Base-by-base conservation (phyloP, 1,284 basidiomycete species). In the Leccinum solheimii region DNA sequence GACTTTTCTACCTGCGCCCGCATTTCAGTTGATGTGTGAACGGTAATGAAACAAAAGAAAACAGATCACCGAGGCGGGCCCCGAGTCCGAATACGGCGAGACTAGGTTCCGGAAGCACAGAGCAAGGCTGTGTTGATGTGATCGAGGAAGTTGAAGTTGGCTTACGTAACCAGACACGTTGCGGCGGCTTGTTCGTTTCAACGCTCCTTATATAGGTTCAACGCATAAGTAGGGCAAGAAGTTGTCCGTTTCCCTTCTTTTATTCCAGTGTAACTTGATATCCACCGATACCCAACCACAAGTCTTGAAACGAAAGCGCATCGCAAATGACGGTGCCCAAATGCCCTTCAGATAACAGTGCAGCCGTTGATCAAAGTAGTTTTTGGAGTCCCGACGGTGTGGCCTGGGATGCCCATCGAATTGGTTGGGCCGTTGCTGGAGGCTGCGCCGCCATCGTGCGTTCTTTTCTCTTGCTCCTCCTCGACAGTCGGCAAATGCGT, bases 341-440 rank as follows among this genome's bases (percentile, higher is more conserved):
- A 60, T 87, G 85, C 68, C 81, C 85, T 10, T 80, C 83, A 2
- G 80, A 82, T 60, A 88, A 90, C 66, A 73, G 76, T 0, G 64
- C 74, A 36, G 68, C 65, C 2, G 67, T 82, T 40, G 87, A 90
- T 72, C 86, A 91, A 68, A 77, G 79, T 43, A 74, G 72, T 3
- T 91, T 90, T 71, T 91, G 87, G 88, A 73, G 75, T 63, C 65
- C 75, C 0, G 76, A 78, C 50, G 78, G 80, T 13, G 48, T 81
- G 23, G 73, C 86, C 65, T 88, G 86, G 86, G 83, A 86, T 63
- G 69, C 77, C 8, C 89, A 91, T 73, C 78, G 83, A 67, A 84
- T 90, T 70, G 90, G 90, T 48, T 92, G 90, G 90, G 78, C 88
- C 7, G 80, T 92, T 60, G 83, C 88, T 9, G 91, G 91, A 32